A percentile compares a stretch with the other conserved stretches of the same genome.
Evolutionary conservation across 1,284 basidiomycete genomes (phyloP).

Genomic region (Neotropicomus parvogracilis): DNA sequence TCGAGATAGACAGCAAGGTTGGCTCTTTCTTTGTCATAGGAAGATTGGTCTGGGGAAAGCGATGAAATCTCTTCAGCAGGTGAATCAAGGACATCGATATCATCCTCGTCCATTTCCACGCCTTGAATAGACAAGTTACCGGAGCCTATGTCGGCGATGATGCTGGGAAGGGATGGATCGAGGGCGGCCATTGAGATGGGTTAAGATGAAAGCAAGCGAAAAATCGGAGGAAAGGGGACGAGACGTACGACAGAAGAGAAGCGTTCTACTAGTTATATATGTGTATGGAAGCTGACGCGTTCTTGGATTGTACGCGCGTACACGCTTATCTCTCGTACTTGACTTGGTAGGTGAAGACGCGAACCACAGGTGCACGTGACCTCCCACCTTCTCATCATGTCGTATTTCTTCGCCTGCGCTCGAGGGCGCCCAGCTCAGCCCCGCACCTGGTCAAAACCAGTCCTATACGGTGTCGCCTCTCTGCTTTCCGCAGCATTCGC

Average conservation of each 20-base stretch:
- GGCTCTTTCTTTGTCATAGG: conserved; percentile 52
- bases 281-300: conserved; percentile 27
- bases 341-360: neutral
- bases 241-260: conserved; percentile 26
- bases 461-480: conserved; percentile 36
- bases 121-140: conserved; percentile 27
- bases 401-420: conserved; percentile 1
- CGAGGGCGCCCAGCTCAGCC: neutral
- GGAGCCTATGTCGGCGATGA: conserved; percentile 28
- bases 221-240: conserved; percentile 15
- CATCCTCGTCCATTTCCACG: conserved; percentile 35
- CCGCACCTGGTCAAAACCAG: conserved; percentile 19
- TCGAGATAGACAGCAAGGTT: conserved; percentile 61
- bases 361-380: conserved; percentile 19
- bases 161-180: conserved; percentile 25
- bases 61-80: conserved; percentile 26
- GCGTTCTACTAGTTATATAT: conserved; percentile 16
- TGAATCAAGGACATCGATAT: conserved; percentile 32
- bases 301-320: conserved; percentile 22
- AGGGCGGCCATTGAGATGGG: conserved; percentile 21
- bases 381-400: conserved; percentile 16
- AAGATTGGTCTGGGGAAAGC: conserved; percentile 28
- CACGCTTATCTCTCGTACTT: neutral
- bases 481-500: conserved; percentile 34
- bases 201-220: conserved; percentile 23